Evolutionary conservation across 345 rosid genomes (phyloP).

Genomic region (Heritiera littoralis): DNA sequence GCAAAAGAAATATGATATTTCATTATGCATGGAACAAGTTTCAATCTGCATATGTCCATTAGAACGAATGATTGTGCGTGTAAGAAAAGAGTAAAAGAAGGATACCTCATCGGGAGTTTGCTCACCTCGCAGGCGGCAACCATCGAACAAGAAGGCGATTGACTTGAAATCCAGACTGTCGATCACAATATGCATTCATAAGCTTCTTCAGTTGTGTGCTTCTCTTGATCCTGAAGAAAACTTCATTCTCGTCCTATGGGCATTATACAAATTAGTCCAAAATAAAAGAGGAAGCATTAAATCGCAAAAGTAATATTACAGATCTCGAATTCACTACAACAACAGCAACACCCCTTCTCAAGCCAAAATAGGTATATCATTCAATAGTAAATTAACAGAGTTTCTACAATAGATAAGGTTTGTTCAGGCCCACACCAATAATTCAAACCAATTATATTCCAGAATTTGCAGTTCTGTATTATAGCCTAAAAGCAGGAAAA

Average conservation of each 20-base stretch:
- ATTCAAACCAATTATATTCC: background rate
- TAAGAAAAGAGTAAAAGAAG: background rate
- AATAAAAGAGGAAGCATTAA: slow-evolving; percentile 5
- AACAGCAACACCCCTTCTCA: background rate
- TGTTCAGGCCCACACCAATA: background rate
- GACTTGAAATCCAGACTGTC: slow-evolving; percentile 82
- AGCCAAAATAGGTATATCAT: background rate
- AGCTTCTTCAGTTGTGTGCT: slow-evolving; percentile 88
- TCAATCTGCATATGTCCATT: background rate
- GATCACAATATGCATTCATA: slow-evolving; percentile 90
- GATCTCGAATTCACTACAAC: background rate
- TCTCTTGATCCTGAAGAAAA: slow-evolving; percentile 86
- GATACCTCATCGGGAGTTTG: slow-evolving; percentile 89
- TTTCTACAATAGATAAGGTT: background rate
- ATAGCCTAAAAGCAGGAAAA: background rate
- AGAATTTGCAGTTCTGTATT: background rate
- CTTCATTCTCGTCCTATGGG: slow-evolving; percentile 77
- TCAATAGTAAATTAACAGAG: too few relatives aligned
- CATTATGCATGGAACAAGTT: background rate
- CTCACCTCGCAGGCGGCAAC: slow-evolving; percentile 79
- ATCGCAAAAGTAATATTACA: background rate
- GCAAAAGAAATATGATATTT: background rate
- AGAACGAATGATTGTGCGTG: background rate
- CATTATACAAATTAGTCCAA: background rate
- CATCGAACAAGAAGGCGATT: slow-evolving; percentile 90